A percentile compares a stretch with the other conserved stretches of the same genome.
Conservation (phyloP, 1,284 basidiomycete genomes). For the Albatrellus sp. region DNA sequence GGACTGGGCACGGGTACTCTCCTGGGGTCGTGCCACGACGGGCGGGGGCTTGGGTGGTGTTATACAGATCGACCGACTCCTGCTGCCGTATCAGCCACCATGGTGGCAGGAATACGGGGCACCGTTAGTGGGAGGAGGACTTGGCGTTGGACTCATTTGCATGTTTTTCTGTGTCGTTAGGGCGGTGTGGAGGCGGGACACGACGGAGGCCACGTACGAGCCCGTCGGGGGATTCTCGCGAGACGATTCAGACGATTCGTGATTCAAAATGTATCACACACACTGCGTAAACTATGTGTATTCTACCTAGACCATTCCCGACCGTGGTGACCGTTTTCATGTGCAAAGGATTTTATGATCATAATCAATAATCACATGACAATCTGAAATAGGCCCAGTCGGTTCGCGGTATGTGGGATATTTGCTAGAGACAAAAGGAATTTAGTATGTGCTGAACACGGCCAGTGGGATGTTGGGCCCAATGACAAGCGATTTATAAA, state of each 20-base stretch:
- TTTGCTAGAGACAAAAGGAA: no score
- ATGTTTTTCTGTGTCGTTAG: constrained; percentile 63
- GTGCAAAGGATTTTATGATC: no score
- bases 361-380: no score
- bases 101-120: constrained; percentile 68
- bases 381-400: no score
- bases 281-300: constrained; percentile 1
- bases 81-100: constrained; percentile 77
- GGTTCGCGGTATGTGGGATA: no score
- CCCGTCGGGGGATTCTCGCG: constrained; percentile 67
- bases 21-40: constrained; percentile 75
- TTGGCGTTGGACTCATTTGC: constrained; percentile 47
- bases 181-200: constrained; percentile 54
- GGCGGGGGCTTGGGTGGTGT: constrained; percentile 68
- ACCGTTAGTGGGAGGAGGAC: constrained; percentile 41
- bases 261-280: constrained; percentile 24
- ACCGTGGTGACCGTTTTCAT: neutral
- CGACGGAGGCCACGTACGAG: constrained; percentile 75
- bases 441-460: neutral
- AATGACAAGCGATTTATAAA: no score
- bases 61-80: constrained; percentile 73
- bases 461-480: neutral
- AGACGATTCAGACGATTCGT: constrained; percentile 16
- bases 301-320: neutral
- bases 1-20: constrained; percentile 69